Base-by-base conservation (phyloP, 1,139 yeast species). In the Keqinozyma sinolaborantium region DNA sequence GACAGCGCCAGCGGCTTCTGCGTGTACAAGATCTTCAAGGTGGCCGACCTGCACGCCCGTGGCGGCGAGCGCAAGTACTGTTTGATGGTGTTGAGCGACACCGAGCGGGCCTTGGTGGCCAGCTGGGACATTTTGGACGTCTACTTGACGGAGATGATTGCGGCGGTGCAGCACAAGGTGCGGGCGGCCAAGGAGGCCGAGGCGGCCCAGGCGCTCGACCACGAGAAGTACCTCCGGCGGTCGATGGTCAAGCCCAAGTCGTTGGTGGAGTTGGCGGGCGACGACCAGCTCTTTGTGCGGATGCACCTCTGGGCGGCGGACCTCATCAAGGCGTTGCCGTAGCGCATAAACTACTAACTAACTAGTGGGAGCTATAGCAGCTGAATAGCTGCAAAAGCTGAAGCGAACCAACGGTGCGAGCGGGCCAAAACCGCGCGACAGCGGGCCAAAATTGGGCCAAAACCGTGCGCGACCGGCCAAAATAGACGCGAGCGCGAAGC, bases 41-140 rank as follows among this genome's bases (percentile, higher is more conserved):
- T 85, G 10, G 67, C 67, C 24, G 95, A 86, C 52, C 60, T 68
- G 15, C 73, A 77, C 32, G 90, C 95, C 0, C 67, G 95, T 34
- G 95, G 95, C 1, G 79, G 84, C 4, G 92, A 83, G 46, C 60
- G 95, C 34, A 73, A 84, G 36, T 85, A 83, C 47, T 70, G 86
- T 3, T 53, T 83, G 14, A 70, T 83, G 42, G 76, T 83, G 18
- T 66, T 82, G 3, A 63, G 79, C 13, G 87, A 82, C 44, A 58
- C 70, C 28, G 88, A 79, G 42, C 50, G 64, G 5, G 65, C 61
- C 18, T 48, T 83, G 13, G 53, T 82, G 25, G 58, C 64, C 28
- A 69, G 76, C 39, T 84, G 90, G 85, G 72, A 74, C 32, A 54
- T 72, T 25, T 64, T 83, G 1, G 58, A 64, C 12, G 57, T 66